Evolutionary conservation across 106 monocot species (phyloP), one percentile per base, ranked within the genome.

Genomic region (Chionographis japonica): DNA sequence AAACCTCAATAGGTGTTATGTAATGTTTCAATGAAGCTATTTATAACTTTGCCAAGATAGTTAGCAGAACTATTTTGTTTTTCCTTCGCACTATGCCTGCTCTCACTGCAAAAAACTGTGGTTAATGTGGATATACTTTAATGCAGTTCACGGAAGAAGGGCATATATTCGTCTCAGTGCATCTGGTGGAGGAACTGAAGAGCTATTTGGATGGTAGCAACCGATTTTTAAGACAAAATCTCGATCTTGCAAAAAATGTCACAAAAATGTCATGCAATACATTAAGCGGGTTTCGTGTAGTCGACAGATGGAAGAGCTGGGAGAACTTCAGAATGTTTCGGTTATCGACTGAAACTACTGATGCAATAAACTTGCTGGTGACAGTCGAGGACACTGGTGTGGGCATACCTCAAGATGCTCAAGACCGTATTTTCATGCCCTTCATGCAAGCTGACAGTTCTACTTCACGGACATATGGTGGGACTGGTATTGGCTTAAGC

Each of bases 361-460:
- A 80, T 52, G 12, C 73, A 40, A 69, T 93, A 12, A 80, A 81
- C 60, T 68, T 89, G 51, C 49, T 84, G 12, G 86, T 89, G 41
- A 86, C 79, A 4, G 83, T 93, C 2, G 93, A 93, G 63, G 93
- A 93, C 53, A 93, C 89, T 16, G 93, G 93, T 40, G 80, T 93
- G 2, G 93, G 93, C 54, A 89, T 93, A 70, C 89, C 93, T 41
- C 41, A 65, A 46, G 81, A 93, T 75, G 89, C 89, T 41, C 89
- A 93, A 17, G 77, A 69, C 54, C 89, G 81, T 46, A 86, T 89
- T 64, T 93, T 93, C 69, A 93, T 78, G 74, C 93, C 93, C 27
- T 93, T 93, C 70, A 93, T 93, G 89, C 89, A 93, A 68, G 93
- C 93, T 16, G 93, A 93, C 51, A 89, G 93, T 70, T 93, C 93